Base-by-base conservation (phyloP, 1,139 yeast species). In the Blastobotrys petasosporus region DNA sequence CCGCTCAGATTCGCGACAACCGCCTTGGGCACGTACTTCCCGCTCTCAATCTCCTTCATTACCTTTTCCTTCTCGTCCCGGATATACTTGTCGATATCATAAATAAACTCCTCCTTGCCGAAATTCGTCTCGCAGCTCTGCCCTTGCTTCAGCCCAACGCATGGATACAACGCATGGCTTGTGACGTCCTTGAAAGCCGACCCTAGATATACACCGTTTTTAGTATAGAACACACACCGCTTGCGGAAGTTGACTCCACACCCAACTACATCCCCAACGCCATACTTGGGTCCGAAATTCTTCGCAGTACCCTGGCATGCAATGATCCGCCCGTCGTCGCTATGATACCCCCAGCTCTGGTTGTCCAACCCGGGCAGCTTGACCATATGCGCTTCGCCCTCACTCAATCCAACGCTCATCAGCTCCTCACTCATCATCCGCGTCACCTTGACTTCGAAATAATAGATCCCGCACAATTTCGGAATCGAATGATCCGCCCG, bases 191-290 rank as follows among this genome's bases (percentile, higher is more conserved):
- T 59, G 52, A 77, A 78, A 1, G 82, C 81, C 33, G 69, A 65
- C 0, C 82, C 82, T 40, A 80, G 58, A 39, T 65, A 66, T 5
- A 85, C 74, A 2, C 97, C 97, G 64, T 90, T 88, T 62, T 85
- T 81, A 0, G 97, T 88, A 53, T 79, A 79, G 57, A 88, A 90
- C 2, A 87, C 72, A 0, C 79, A 68, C 39, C 77, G 75, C 37
- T 77, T 77, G 25, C 76, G 70, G 56, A 78, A 84, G 65, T 88
- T 84, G 25, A 87, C 73, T 2, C 97, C 96, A 63, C 94, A 83
- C 0, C 97, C 97, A 52, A 90, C 73, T 1, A 76, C 71, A 62
- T 88, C 97, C 17, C 73, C 74, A 23, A 66, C 61, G 0, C 80
- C 76, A 60, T 72, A 80, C 37, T 68, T 67, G 29, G 76, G 72